A percentile compares a stretch with the other conserved stretches of the same genome.
Evolutionary conservation across 495 filamentous ascomycete genomes (phyloP).

Genomic region (Penicillium riverlandense): DNA sequence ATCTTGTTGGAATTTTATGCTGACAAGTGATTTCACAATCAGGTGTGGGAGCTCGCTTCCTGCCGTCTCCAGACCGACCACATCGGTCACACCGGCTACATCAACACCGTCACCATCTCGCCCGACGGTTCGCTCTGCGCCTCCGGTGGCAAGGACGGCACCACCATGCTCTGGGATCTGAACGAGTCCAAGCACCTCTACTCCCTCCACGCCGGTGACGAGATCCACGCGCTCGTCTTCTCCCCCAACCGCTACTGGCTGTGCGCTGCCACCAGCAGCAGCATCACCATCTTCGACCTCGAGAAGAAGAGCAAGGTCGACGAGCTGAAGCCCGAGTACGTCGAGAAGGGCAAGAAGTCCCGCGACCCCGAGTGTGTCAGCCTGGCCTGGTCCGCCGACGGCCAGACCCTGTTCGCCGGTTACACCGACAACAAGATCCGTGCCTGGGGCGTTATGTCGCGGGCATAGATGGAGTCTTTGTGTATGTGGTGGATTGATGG

Average conservation of each 20-base stretch:
- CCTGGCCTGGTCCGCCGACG: constrained; percentile 95
- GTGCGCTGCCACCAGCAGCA: constrained; percentile 90
- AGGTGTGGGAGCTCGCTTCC: constrained; percentile 99
- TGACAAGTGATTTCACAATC: constrained; percentile 16
- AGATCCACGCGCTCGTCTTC: constrained; percentile 99
- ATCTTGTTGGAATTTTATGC: constrained; percentile 11
- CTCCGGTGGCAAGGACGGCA: constrained; percentile 98
- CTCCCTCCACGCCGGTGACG: constrained; percentile 97
- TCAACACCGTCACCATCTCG: constrained; percentile 99
- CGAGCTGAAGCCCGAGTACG: constrained; percentile 98
- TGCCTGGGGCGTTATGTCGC: constrained; percentile 94
- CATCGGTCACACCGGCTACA: constrained; percentile 99
- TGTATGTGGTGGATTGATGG: constrained; percentile 7
- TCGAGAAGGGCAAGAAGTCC: constrained; percentile 96
- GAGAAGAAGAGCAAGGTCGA: constrained; percentile 99
- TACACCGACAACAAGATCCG: constrained; percentile 99
- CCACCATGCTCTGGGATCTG: constrained; percentile 99
- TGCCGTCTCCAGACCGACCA: constrained; percentile 99
- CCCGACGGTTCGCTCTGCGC: constrained; percentile 99
- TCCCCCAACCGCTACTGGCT: constrained; percentile 99
- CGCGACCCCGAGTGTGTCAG: constrained; percentile 96
- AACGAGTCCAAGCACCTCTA: constrained; percentile 99
- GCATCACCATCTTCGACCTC: constrained; percentile 99
- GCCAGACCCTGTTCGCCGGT: constrained; percentile 97
- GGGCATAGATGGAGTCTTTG: constrained; percentile 34